Conservation (phyloP, 140 eudicot species). For the Flaveria floridana region DNA sequence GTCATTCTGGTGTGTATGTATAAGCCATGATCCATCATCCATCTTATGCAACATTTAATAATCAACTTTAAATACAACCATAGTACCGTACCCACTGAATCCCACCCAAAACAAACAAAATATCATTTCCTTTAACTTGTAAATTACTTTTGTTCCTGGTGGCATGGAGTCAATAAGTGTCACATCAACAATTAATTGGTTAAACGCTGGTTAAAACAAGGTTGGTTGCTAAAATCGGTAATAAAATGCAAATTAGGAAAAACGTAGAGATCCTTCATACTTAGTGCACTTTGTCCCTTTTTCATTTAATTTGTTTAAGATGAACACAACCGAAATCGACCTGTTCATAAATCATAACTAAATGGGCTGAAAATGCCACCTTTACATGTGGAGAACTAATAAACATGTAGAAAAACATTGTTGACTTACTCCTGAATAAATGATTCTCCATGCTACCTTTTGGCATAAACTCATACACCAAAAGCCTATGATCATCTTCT, state of each 20-base stretch:
- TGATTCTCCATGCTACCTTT: conserved; percentile 97
- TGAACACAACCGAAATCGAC: conserved; percentile 1
- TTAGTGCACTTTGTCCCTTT: no score
- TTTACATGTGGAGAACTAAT: not conserved
- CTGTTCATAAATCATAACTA: not conserved
- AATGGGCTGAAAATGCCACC: conserved; percentile 10
- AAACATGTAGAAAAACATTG: not conserved
- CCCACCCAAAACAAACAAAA: no score
- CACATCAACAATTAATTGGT: no score
- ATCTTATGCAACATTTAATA: not conserved
- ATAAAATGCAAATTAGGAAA: no score
- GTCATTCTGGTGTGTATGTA: not conserved
- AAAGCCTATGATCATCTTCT: conserved; percentile 89
- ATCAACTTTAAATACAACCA: no score
- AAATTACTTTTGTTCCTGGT: no score
- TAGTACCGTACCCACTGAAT: no score
- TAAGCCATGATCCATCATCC: not conserved
- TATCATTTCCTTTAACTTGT: no score
- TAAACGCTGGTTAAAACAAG: no score
- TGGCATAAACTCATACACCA: conserved; percentile 93
- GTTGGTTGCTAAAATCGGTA: no score
- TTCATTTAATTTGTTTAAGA: not conserved
- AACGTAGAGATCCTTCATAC: no score
- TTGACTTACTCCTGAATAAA: conserved; percentile 78
- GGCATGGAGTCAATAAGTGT: no score